phyloP scores from a whole-genome alignment of 805 yeast genomes.

The Debaryomyces tyrocola region DNA sequence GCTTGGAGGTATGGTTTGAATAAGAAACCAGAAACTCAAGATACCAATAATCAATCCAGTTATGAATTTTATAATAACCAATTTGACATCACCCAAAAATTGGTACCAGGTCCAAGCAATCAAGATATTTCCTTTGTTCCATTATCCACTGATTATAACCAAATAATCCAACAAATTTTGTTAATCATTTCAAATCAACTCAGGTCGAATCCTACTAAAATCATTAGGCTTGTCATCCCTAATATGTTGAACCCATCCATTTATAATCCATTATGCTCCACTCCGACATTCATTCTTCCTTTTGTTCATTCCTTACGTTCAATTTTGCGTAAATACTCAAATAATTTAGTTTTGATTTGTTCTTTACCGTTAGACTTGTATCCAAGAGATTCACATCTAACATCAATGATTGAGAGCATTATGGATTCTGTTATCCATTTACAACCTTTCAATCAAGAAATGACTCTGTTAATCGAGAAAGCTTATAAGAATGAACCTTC shows the following conservation, averaged over 20 bases:
- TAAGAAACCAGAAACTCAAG: constrained; percentile 25
- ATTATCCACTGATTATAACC: constrained; percentile 18
- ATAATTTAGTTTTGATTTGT: constrained; percentile 48
- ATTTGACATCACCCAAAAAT: constrained; percentile 74
- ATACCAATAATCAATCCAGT: constrained; percentile 13
- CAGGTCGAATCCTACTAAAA: constrained; percentile 41
- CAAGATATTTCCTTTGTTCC: constrained; percentile 62
- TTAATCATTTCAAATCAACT: constrained; percentile 32
- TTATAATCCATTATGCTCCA: constrained; percentile 53
- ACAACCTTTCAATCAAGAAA: constrained; percentile 78
- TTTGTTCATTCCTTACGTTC: constrained; percentile 61
- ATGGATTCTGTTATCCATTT: constrained; percentile 71
- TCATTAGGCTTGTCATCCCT: constrained; percentile 72
- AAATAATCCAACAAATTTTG: constrained; percentile 42
- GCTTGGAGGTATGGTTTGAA: constrained; percentile 88
- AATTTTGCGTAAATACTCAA: constrained; percentile 46
- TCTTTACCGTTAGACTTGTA: constrained; percentile 68
- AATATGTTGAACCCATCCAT: constrained; percentile 76
- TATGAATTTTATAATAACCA: constrained; percentile 60
- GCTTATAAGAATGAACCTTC: constrained; percentile 72
- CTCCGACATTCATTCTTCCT: constrained; percentile 51
- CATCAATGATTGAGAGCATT: constrained; percentile 53
- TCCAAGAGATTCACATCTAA: constrained; percentile 50
- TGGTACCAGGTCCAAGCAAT: constrained; percentile 64
- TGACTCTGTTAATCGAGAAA: constrained; percentile 62